Conservation (phyloP, 768 basidiomycete species). For the Rhizopogon roseolus region DNA sequence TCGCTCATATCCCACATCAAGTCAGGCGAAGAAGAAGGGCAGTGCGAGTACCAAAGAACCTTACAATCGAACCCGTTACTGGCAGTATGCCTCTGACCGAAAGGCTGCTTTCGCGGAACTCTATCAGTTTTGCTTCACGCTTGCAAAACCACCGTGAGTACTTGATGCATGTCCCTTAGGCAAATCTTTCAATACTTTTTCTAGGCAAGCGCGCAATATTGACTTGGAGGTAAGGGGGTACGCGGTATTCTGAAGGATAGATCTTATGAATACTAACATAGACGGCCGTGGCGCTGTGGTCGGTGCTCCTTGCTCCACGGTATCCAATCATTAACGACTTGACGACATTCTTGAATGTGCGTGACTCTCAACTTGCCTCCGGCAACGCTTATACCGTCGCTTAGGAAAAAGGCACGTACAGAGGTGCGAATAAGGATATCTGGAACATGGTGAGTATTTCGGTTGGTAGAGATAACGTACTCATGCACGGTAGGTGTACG, state of each 20-base stretch:
- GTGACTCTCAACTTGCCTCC: slow-evolving; percentile 9
- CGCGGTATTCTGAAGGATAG: neutral
- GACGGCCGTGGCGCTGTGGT: slow-evolving; percentile 73
- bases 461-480: neutral
- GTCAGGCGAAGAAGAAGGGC: slow-evolving; percentile 30
- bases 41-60: slow-evolving; percentile 24
- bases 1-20: slow-evolving; percentile 12
- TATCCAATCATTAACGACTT: slow-evolving; percentile 66
- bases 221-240: slow-evolving; percentile 65
- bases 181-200: neutral
- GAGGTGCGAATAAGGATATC: slow-evolving; percentile 77
- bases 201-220: slow-evolving; percentile 67
- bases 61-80: slow-evolving; percentile 54
- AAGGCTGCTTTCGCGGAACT: slow-evolving; percentile 56
- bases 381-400: neutral
- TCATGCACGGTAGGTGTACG: slow-evolving; percentile 50
- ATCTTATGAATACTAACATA: slow-evolving; percentile 20
- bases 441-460: slow-evolving; percentile 69
- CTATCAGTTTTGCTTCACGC: slow-evolving; percentile 65
- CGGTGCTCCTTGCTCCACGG: slow-evolving; percentile 63
- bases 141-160: slow-evolving; percentile 70
- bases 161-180: neutral
- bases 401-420: slow-evolving; percentile 53
- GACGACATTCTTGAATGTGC: slow-evolving; percentile 60
- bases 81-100: slow-evolving; percentile 42